Base-by-base conservation (phyloP, 306 rosid genomes). In the Prunus fruticosa region DNA sequence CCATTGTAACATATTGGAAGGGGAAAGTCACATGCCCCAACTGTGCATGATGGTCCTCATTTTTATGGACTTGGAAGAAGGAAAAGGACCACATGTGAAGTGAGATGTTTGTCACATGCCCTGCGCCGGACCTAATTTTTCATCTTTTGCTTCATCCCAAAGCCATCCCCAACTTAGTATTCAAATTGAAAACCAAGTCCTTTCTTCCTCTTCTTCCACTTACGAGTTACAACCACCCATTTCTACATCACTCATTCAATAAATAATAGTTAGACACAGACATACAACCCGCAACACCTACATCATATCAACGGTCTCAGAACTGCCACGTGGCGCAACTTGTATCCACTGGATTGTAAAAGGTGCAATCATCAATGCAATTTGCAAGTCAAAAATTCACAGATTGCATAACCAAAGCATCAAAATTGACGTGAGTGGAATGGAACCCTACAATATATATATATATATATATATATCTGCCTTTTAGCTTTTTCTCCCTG, bases 61-160 rank as follows among this genome's bases (percentile, higher is more conserved):
- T 25, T 25, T 25, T 25, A 25, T 25, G 27, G 27, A 25, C 27
- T 25, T 25, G 1, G 27, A 25, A 2, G 27, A 25, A 25, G 27
- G 27, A 25, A 25, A 27, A 28, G 79, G 73, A 76, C 66, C 73
- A 38, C 79, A 13, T 28, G 64, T 34, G 28, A 38, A 38, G 64
- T 34, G 28, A 38, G 9, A 0, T 62, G 14, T 10, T 64, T 8
- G 50, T 64, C 47, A 49, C 9, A 32, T 25, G 7, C 27, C 62
- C 15, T 9, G 28, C 7, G 28, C 10, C 11, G 51, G 28, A 32
- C 32, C 60, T 6, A n/a, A 45, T 45, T 67, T 60, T 67, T 45
- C 18, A 12, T 45, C 60, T 25, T 64, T 20, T 27, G 52, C 27
- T 76, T 54, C 73, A 23, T 54, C 25, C 11, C 30, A 47, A 63